Evolutionary conservation across 805 yeast species (phyloP), one percentile per base, ranked within the genome.

Genomic region (Wickerhamiella domercqiae): DNA sequence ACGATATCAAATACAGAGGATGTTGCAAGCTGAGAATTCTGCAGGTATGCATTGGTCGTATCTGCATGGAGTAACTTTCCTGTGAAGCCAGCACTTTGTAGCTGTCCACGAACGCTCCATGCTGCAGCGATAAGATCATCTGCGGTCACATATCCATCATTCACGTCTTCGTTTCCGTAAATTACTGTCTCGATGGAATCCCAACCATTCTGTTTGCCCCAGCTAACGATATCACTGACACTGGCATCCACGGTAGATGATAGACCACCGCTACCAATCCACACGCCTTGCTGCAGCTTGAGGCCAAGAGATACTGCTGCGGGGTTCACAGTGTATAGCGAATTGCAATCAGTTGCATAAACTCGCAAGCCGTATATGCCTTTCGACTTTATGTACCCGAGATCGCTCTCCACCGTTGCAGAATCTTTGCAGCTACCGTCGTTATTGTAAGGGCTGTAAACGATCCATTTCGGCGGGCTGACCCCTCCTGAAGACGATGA

Each of bases 141-240:
- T 17, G 69, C 81, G 5, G 80, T 52, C 49, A 70, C 62, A 58
- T 61, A 80, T 7, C 74, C 75, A 24, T 73, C 63, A 48, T 67
- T 68, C 39, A 86, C 63, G 21, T 93, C 94, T 62, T 86, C 96
- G 54, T 86, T 86, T 41, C 95, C 96, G 44, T 86, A 65, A 16
- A 93, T 78, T 48, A 86, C 66, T 55, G 61, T 73, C 42, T 77
- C 78, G 59, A 83, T 75, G n/a, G 77, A 60, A 42, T 63, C 74
- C 93, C 93, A 86, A 29, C 71, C 71, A 40, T 64, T 59, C 21
- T 13, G 5, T 49, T 66, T 63, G 26, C 68, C 70, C 46, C 64
- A 67, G 6, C 57, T 34, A 39, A 83, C 67, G 35, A 84, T 49
- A 21, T 61, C 71, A 16, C 54, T 37, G 35, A 82, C 73, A 33